Percentiles rank a stretch among this genome's conserved stretches.
These are phyloP conservation scores for Pythium phragmitis DNA, from an alignment of 352 stramenopile species.

Conservation along the genomic window DNA sequence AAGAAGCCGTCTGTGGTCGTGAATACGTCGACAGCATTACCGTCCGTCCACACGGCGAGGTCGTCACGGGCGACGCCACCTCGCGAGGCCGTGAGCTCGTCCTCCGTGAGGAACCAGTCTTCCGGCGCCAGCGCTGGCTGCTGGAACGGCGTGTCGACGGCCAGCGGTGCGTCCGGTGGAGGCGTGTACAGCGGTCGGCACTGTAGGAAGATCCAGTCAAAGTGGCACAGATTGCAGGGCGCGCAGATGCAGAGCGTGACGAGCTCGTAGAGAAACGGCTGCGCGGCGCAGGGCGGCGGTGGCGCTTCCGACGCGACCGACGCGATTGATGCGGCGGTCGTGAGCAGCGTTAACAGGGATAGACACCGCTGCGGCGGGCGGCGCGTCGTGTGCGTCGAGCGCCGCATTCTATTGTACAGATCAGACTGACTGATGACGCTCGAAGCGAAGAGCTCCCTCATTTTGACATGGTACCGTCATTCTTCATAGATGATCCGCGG, in stretches of 20 bases:
- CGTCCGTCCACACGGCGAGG: conserved; percentile 43
- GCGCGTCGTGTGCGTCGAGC: background rate
- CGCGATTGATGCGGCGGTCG: too few relatives aligned
- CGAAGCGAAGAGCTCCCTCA: background rate
- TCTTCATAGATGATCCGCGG: background rate
- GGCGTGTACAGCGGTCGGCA: conserved; percentile 15
- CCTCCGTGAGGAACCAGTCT: conserved; percentile 61
- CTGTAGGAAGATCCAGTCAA: conserved; percentile 23
- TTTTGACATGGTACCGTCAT: background rate
- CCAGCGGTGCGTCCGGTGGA: conserved; percentile 1
- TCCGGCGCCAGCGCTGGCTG: conserved; percentile 29
- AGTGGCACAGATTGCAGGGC: conserved; percentile 40
- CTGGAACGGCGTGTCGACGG: conserved; percentile 16
- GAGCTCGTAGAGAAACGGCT: conserved; percentile 26
- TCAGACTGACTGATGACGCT: background rate
- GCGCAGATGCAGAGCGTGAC: conserved; percentile 37
- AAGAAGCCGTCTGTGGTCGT: conserved; percentile 50
- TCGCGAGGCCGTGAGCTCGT: conserved; percentile 54
- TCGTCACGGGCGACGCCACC: conserved; percentile 42
- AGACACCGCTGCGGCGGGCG: background rate
- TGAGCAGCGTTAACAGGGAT: background rate
- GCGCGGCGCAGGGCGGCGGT: conserved; percentile 2
- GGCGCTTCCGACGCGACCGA: background rate
- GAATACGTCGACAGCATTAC: conserved; percentile 50
- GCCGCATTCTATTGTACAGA: background rate